Evolutionary conservation across 768 basidiomycete species (phyloP).

Genomic region (Plicaturopsis crispa): DNA sequence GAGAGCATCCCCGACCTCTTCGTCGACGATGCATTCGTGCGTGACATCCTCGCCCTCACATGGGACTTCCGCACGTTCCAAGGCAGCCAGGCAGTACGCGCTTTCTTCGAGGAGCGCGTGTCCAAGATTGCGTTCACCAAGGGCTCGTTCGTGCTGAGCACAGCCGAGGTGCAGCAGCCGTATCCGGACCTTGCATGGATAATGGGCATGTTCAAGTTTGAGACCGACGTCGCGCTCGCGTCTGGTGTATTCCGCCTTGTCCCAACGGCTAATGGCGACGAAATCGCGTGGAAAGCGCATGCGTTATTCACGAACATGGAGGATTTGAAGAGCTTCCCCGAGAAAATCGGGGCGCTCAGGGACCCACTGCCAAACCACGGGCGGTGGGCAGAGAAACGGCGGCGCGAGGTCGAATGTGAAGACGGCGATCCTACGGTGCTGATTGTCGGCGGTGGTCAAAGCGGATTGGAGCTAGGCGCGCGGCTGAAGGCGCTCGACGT

Average conservation of each 20-base stretch:
- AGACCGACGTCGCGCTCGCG: conserved; percentile 35
- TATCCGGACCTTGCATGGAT: conserved; percentile 52
- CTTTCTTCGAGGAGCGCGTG: conserved; percentile 30
- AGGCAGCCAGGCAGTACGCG: conserved; percentile 24
- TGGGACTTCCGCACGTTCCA: conserved; percentile 46
- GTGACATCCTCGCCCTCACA: conserved; percentile 44
- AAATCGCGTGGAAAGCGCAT: conserved; percentile 59
- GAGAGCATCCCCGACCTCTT: conserved; percentile 18
- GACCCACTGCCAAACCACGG: conserved; percentile 37
- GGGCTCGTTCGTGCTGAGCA: conserved; percentile 15
- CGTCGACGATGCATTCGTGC: conserved; percentile 34
- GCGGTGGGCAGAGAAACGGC: conserved; percentile 44
- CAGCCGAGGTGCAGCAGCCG: conserved; percentile 27
- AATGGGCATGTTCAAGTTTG: conserved; percentile 49
- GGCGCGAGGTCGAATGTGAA: conserved; percentile 34
- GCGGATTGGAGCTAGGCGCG: conserved; percentile 58
- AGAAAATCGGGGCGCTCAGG: conserved; percentile 40
- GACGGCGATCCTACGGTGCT: conserved; percentile 50
- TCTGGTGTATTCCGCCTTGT: conserved; percentile 50
- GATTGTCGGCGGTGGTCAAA: conserved; percentile 60
- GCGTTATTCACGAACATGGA: conserved; percentile 53
- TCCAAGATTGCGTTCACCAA: conserved; percentile 11
- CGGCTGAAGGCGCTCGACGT: conserved; percentile 57
- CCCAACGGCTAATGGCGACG: conserved; percentile 28
- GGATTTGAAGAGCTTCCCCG: conserved; percentile 43